These are phyloP conservation scores for Eimeria zaria DNA, from an alignment of 169 alveolate genomes.

Conservation along the genomic window DNA sequence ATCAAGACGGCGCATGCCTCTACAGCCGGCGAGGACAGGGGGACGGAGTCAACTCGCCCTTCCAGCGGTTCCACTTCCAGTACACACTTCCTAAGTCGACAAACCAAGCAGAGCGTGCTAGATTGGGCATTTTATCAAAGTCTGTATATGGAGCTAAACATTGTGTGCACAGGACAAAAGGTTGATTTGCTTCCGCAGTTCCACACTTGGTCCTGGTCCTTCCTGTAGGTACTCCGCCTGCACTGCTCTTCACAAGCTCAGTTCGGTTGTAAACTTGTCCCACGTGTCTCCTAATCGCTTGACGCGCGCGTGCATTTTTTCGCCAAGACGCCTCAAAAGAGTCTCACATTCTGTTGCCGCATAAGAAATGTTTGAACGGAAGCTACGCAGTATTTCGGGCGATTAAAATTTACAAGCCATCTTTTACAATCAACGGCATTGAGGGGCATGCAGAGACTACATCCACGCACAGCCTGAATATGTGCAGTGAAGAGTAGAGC, in stretches of 20 bases:
- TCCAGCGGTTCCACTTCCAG: background rate
- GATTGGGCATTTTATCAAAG: background rate
- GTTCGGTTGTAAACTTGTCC: background rate
- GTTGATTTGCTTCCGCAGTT: background rate
- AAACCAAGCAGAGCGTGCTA: background rate
- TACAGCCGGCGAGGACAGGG: background rate
- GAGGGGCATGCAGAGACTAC: background rate
- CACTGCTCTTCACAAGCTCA: background rate
- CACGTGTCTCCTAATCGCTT: background rate
- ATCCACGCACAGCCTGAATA: background rate
- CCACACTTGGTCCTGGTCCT: background rate
- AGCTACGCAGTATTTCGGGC: background rate
- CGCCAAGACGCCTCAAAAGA: background rate
- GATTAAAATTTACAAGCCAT: background rate
- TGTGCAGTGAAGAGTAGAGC: background rate
- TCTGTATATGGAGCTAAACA: background rate
- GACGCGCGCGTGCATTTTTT: background rate
- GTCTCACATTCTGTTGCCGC: background rate
- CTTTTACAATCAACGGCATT: background rate
- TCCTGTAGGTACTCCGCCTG: background rate
- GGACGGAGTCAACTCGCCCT: background rate
- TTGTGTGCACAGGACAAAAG: background rate
- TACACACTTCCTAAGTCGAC: background rate
- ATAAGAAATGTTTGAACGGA: background rate
- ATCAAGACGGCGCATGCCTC: background rate